Percentiles rank a stretch among this genome's conserved stretches.
Conservation (phyloP, 75 land plant species). For the Cryptomeria japonica region DNA sequence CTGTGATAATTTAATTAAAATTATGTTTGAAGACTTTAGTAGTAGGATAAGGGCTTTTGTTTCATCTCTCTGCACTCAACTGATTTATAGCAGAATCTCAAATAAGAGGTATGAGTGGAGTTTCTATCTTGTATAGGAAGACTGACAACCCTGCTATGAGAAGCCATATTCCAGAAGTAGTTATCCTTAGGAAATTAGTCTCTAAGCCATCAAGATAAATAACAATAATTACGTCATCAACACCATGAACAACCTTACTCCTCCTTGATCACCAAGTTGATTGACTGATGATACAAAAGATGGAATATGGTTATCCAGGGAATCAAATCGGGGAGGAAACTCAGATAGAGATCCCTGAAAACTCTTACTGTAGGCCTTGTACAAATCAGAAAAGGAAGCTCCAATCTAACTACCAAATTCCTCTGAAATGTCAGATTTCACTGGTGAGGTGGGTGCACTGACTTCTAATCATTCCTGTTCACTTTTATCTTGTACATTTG, state of each 20-base stretch:
- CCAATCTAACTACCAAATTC: slow-evolving; percentile 40
- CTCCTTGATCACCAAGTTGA: slow-evolving; percentile 41
- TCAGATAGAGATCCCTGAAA: slow-evolving; percentile 3
- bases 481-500: slow-evolving; percentile 12
- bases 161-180: too few species aligned
- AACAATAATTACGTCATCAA: slow-evolving; percentile 69
- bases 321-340: slow-evolving; percentile 27
- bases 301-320: slow-evolving; percentile 32
- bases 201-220: slow-evolving; percentile 94
- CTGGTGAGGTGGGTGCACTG: slow-evolving; percentile 8
- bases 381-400: slow-evolving; percentile 48
- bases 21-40: too few species aligned
- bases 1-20: too few species aligned
- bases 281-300: slow-evolving; percentile 35
- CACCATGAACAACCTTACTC: slow-evolving; percentile 69
- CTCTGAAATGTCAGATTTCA: slow-evolving; percentile 28
- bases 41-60: too few species aligned
- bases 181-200: too few species aligned
- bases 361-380: slow-evolving; percentile 40
- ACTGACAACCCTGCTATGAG: too few species aligned
- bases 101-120: too few species aligned
- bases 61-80: too few species aligned
- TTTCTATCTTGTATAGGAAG: too few species aligned
- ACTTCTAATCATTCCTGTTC: slow-evolving; percentile 7
- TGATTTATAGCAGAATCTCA: too few species aligned